These are phyloP conservation scores for Naganishia vishniacii DNA, from an alignment of 768 basidiomycete genomes.

Conservation along the genomic window DNA sequence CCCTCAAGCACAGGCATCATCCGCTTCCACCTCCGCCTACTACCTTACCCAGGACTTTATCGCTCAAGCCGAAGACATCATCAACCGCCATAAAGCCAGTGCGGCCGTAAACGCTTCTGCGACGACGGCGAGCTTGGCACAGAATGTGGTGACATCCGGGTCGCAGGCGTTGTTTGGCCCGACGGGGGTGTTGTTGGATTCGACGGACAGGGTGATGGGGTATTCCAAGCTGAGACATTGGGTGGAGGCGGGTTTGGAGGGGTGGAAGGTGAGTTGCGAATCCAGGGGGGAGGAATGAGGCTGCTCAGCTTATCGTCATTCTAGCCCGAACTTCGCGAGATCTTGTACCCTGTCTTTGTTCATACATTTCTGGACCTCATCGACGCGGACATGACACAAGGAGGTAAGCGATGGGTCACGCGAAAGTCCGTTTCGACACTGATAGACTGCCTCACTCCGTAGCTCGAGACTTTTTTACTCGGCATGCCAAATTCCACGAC, in stretches of 20 bases:
- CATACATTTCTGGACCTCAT: slow-evolving; percentile 95
- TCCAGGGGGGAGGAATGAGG: background rate
- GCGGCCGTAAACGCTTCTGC: slow-evolving; percentile 21
- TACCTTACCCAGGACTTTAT: slow-evolving; percentile 45
- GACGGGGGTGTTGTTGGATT: slow-evolving; percentile 38
- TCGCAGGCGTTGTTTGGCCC: too few relatives aligned
- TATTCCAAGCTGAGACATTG: slow-evolving; percentile 44
- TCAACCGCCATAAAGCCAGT: slow-evolving; percentile 39
- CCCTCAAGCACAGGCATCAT: slow-evolving; percentile 40
- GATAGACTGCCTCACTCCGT: background rate
- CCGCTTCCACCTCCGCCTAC: slow-evolving; percentile 41
- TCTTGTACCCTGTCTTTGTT: slow-evolving; percentile 91
- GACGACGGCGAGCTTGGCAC: slow-evolving; percentile 28
- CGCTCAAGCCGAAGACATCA: slow-evolving; percentile 46
- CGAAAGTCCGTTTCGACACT: slow-evolving; percentile 19
- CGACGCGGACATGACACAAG: slow-evolving; percentile 79
- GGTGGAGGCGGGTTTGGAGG: slow-evolving; percentile 48
- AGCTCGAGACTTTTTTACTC: slow-evolving; percentile 71
- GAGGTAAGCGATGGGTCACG: slow-evolving; percentile 61
- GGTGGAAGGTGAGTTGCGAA: slow-evolving; percentile 45
- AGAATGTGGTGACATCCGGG: slow-evolving; percentile 23
- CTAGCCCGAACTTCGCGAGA: slow-evolving; percentile 87
- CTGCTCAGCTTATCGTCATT: background rate
- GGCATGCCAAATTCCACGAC: slow-evolving; percentile 65
- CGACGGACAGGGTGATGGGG: slow-evolving; percentile 44